Evolutionary conservation across 192 early-diverging fungal genomes (phyloP).

Genomic region (Endogone sp.): DNA sequence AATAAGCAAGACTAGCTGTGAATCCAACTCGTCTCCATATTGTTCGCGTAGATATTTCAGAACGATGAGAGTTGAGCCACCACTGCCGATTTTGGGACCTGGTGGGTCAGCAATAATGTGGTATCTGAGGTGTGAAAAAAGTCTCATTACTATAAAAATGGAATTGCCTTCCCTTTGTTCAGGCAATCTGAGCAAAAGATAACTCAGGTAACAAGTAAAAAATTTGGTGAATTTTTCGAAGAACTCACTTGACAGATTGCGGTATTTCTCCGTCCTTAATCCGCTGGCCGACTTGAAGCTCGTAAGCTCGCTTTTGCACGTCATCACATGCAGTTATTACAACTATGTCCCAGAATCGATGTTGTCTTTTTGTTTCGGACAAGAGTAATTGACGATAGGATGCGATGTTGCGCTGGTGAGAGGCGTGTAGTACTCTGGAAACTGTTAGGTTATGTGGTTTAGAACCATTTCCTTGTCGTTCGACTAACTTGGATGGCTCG

Average conservation of each 20-base stretch:
- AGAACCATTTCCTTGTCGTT: too few relatives aligned
- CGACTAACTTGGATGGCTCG: too few relatives aligned
- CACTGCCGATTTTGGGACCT: constrained; percentile 31
- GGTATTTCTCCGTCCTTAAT: constrained; percentile 14
- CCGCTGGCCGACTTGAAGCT: constrained; percentile 7
- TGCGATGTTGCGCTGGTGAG: constrained; percentile 12
- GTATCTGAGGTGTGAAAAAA: constrained; percentile 17
- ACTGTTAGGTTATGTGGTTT: neutral
- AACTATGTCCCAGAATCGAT: constrained; percentile 35
- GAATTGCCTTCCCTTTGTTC: neutral
- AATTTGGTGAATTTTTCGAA: neutral
- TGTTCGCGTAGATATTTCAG: constrained; percentile 18
- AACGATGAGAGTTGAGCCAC: constrained; percentile 32
- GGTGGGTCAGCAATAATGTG: constrained; percentile 36
- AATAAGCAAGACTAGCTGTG: constrained; percentile 21
- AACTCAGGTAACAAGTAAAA: too few relatives aligned
- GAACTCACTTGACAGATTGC: constrained; percentile 10
- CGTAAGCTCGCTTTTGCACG: constrained; percentile 26
- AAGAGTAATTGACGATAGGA: constrained; percentile 14
- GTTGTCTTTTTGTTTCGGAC: neutral
- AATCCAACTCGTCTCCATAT: constrained; percentile 14
- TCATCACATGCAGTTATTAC: constrained; percentile 31
- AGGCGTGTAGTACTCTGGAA: constrained; percentile 16
- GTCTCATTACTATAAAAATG: neutral
- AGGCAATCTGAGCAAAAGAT: too few relatives aligned